Percentiles rank a stretch among this genome's conserved stretches.
These are phyloP conservation scores for Penicillium sp. DNA, from an alignment of 2,329 filamentous ascomycete species.

Conservation along the genomic window DNA sequence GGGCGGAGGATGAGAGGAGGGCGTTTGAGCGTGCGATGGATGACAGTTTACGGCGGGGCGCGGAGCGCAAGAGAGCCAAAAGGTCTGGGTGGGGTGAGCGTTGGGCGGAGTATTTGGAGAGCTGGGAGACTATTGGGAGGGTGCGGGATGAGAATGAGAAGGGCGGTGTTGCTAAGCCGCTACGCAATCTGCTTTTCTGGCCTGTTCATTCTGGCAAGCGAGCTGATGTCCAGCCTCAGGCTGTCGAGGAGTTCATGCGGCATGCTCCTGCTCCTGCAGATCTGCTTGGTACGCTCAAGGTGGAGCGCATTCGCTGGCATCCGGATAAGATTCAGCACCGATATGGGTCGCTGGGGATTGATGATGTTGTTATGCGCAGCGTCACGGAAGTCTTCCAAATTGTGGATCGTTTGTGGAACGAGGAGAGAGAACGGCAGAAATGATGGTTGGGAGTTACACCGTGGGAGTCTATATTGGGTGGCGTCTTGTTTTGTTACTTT, in stretches of 20 bases:
- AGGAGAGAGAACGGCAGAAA: conserved; percentile 47
- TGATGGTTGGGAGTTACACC: background rate
- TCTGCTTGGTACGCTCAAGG: conserved; percentile 62
- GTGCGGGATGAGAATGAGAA: conserved; percentile 17
- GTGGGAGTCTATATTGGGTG: conserved; percentile 3
- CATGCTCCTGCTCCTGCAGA: conserved; percentile 46
- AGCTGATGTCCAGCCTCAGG: conserved; percentile 57
- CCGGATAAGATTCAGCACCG: conserved; percentile 96
- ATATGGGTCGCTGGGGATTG: conserved; percentile 68
- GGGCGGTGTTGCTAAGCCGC: conserved; percentile 16
- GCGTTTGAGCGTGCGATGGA: conserved; percentile 65
- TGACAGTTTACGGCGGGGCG: conserved; percentile 64
- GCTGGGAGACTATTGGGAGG: conserved; percentile 59
- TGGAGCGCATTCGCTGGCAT: conserved; percentile 91
- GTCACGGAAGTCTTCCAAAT: conserved; percentile 92
- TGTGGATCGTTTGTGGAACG: conserved; percentile 76
- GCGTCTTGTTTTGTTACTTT: conserved; percentile 6
- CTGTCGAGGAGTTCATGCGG: conserved; percentile 69
- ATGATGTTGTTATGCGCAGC: conserved; percentile 68
- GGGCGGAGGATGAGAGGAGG: conserved; percentile 28
- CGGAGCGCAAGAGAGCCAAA: conserved; percentile 53
- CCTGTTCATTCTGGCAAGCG: conserved; percentile 64
- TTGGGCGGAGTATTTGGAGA: conserved; percentile 64
- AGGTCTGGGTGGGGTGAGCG: conserved; percentile 49
- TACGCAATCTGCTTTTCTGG: conserved; percentile 62